A percentile compares a stretch with the other conserved stretches of the same genome.
phyloP scores from a whole-genome alignment of 345 rosid species.

The Turritis glabra region DNA sequence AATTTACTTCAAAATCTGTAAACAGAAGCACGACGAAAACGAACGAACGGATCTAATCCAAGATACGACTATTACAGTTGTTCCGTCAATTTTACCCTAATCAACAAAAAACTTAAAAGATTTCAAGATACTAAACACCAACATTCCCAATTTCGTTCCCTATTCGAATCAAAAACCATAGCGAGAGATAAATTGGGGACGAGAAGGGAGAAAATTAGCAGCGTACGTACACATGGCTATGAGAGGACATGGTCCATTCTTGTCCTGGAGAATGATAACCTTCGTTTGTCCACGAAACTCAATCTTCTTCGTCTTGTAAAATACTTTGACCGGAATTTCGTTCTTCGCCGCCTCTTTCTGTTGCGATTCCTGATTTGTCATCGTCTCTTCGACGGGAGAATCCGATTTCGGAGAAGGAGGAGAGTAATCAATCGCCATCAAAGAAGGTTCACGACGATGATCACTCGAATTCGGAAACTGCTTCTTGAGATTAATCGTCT shows the following conservation, averaged over 20 bases:
- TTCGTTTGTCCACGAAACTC: conserved; percentile 60
- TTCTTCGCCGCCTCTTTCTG: conserved; percentile 28
- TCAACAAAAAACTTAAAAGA: too few species aligned
- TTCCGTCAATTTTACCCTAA: neutral
- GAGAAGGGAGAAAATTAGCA: neutral
- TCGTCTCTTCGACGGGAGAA: conserved; percentile 32
- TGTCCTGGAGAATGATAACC: conserved; percentile 80
- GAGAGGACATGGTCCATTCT: conserved; percentile 95
- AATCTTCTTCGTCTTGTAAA: conserved; percentile 66
- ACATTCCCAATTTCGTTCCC: neutral
- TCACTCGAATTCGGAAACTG: neutral
- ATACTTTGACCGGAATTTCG: conserved; percentile 42
- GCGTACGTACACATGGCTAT: conserved; percentile 78
- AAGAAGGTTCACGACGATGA: neutral
- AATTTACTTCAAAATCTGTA: too few species aligned
- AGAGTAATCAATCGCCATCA: conserved; percentile 20
- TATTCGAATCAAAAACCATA: conserved; percentile 42
- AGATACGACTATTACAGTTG: neutral
- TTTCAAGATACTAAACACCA: neutral
- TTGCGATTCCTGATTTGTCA: conserved; percentile 13
- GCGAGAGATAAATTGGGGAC: neutral
- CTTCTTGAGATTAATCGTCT: neutral
- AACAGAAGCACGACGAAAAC: too few species aligned
- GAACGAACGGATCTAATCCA: neutral
- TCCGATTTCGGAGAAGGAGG: conserved; percentile 20